Evolutionary conservation across 345 rosid species (phyloP), one percentile per base, ranked within the genome.

Genomic region (Limnanthes douglasii): DNA sequence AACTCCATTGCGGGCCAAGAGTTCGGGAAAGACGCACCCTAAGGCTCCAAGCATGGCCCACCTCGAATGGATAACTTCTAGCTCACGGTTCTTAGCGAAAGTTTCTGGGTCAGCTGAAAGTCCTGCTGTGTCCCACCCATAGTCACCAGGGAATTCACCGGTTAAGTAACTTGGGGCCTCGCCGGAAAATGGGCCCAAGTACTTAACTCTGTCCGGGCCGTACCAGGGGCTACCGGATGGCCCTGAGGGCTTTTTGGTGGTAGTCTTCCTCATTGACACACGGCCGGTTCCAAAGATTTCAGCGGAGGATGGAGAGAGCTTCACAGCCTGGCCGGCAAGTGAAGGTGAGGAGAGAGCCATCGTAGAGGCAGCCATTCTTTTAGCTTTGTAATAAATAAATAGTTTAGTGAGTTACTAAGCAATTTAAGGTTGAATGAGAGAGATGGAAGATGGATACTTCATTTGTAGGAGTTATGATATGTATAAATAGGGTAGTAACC

Each of bases 1-100:
- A 1, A 56, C 61, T 2, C 61, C 61, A 31, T 56, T 56, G 8
- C 41, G 18, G 5, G 55, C 55, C 35, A 56, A 48, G 0, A 55
- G 75, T 69, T 82, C 88, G 0, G 84, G 88, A 72, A 77, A 77
- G 29, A 82, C 67, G 13, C 88, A 82, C 0, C 94, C 88, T 0
- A 81, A 61, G 5, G 94, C 86, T 11, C 86, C 86, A 7, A 80
- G 60, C 93, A 75, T 80, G 31, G 86, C 86, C 83, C 93, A 80
- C 43, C 93, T 63, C 27, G 31, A 27, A 59, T 81, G 94, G 65
- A 81, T 81, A 11, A 81, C 94, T 45, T 76, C 86, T 1, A 81
- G 79, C 69, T 77, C 88, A 13, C 90, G 78, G 79, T 77, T 82
- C 69, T 61, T 78, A 18, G 86, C 86, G 11, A 83, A 84, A 27